These are phyloP conservation scores for Sarocladium kiliense DNA, from an alignment of 2,329 filamentous ascomycete genomes.

Conservation along the genomic window DNA sequence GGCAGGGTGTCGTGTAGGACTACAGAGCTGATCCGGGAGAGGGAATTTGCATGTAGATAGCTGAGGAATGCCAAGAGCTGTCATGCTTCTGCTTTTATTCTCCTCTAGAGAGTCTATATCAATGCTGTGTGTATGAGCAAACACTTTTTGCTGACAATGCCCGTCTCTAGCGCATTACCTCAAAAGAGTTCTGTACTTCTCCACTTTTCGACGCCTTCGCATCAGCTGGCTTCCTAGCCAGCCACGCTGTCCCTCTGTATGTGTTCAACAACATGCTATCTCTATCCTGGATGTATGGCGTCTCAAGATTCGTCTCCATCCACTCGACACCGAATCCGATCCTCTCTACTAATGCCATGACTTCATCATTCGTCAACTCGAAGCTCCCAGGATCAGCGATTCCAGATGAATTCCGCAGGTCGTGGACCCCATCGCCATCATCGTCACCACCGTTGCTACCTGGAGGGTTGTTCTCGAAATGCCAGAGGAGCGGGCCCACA, in stretches of 20 bases:
- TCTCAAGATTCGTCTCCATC: constrained; percentile 53
- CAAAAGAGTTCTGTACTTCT: not conserved
- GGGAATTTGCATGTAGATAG: not conserved
- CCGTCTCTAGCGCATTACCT: not conserved
- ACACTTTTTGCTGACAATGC: not conserved
- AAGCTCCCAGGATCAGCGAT: constrained; percentile 88
- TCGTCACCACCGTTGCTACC: constrained; percentile 50
- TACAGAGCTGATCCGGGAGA: no score
- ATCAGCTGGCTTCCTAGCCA: constrained; percentile 62
- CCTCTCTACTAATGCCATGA: constrained; percentile 66
- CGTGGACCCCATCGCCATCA: constrained; percentile 45
- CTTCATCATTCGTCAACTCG: constrained; percentile 86
- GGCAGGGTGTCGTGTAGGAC: constrained; percentile 12
- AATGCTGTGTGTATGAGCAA: not conserved
- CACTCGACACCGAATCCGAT: constrained; percentile 73
- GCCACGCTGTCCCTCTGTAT: constrained; percentile 79
- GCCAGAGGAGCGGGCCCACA: constrained; percentile 87
- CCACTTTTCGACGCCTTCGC: not conserved
- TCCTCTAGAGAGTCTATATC: not conserved
- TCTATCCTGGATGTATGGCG: constrained; percentile 83
- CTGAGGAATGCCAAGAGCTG: not conserved
- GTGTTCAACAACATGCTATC: constrained; percentile 81
- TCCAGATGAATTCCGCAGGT: constrained; percentile 49
- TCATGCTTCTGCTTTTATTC: not conserved
- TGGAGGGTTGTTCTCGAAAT: constrained; percentile 75